These are phyloP conservation scores for Rhamnella rubrinervis DNA, from an alignment of 331 rosid genomes.

Conservation along the genomic window DNA sequence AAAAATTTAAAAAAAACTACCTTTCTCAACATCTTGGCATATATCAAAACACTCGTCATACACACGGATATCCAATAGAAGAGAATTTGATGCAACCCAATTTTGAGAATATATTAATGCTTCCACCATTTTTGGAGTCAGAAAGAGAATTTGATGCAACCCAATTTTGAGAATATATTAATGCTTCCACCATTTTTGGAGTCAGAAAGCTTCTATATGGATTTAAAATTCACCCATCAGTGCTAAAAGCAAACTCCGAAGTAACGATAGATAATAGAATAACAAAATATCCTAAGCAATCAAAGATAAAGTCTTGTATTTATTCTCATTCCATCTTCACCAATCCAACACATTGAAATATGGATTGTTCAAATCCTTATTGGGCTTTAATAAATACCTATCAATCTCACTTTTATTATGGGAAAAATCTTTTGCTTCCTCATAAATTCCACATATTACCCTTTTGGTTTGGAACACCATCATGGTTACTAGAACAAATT, in stretches of 20 bases:
- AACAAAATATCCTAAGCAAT: conserved; percentile 1
- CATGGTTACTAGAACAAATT: too few species aligned
- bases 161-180: conserved; percentile 16
- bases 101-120: conserved; percentile 8
- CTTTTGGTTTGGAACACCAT: background rate
- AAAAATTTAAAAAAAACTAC: too few species aligned
- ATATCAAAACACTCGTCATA: too few species aligned
- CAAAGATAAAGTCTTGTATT: background rate
- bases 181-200: background rate
- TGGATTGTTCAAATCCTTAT: background rate
- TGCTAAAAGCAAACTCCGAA: background rate
- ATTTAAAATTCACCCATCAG: conserved; percentile 8
- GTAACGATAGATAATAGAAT: background rate
- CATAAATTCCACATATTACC: too few species aligned
- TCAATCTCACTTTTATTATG: background rate
- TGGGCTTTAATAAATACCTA: background rate
- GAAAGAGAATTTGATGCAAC: background rate
- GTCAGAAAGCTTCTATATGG: background rate
- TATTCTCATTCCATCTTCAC: background rate
- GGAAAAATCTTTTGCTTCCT: background rate
- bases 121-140: background rate
- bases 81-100: background rate
- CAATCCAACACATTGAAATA: background rate
- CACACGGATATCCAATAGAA: too few species aligned
- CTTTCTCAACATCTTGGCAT: too few species aligned